phyloP scores from a whole-genome alignment of 2,329 filamentous ascomycete genomes.

The Dothistroma septosporum region DNA sequence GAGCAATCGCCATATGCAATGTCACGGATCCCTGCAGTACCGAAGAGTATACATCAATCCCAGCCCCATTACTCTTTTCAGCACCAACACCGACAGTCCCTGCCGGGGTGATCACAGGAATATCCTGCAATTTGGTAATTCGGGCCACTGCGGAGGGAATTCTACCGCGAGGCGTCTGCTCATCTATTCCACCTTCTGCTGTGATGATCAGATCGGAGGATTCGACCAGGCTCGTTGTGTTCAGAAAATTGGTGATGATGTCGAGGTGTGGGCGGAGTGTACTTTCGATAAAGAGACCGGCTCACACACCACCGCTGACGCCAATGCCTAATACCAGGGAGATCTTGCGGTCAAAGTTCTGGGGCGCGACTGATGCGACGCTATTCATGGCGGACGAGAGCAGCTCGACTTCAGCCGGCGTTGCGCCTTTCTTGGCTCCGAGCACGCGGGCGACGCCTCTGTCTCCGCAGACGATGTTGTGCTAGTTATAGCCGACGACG shows the following conservation, averaged over 20 bases:
- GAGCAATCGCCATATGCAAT: constrained; percentile 34
- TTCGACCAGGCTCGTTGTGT: constrained; percentile 45
- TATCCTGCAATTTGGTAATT: constrained; percentile 44
- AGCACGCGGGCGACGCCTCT: constrained; percentile 50
- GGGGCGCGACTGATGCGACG: constrained; percentile 38
- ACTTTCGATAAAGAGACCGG: constrained; percentile 50
- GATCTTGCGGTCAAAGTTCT: constrained; percentile 37
- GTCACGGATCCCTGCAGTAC: constrained; percentile 35
- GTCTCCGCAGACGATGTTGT: constrained; percentile 50
- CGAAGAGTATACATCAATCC: constrained; percentile 38
- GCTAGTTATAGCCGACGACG: constrained; percentile 51
- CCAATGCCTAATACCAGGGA: constrained; percentile 45
- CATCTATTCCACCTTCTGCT: constrained; percentile 52
- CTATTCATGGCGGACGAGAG: constrained; percentile 44
- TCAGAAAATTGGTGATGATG: constrained; percentile 50
- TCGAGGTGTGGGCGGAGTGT: constrained; percentile 47
- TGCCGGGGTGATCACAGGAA: constrained; percentile 47
- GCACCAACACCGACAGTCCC: constrained; percentile 41
- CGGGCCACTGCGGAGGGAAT: constrained; percentile 52
- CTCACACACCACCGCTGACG: constrained; percentile 51
- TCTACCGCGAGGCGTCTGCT: constrained; percentile 51
- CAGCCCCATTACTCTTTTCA: constrained; percentile 33
- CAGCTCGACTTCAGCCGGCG: constrained; percentile 39
- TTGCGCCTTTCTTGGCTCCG: constrained; percentile 52
- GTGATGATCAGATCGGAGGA: constrained; percentile 51